These are phyloP conservation scores for Macroventuria anomochaeta DNA, from an alignment of 2,329 filamentous ascomycete genomes.

Conservation along the genomic window DNA sequence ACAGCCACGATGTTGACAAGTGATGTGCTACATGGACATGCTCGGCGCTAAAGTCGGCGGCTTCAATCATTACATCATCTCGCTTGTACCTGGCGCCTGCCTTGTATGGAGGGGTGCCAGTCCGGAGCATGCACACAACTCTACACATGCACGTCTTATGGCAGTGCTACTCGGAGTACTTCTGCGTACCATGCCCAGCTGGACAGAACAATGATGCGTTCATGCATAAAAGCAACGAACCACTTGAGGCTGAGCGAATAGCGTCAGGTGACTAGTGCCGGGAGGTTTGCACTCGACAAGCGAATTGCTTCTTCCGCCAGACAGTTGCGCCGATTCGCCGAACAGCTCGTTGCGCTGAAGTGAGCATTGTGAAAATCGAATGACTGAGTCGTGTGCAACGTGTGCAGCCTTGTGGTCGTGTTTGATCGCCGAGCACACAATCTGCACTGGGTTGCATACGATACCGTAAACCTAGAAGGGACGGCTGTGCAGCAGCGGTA, in stretches of 20 bases:
- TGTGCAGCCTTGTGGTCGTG: constrained; percentile 25
- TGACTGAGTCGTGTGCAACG: constrained; percentile 14
- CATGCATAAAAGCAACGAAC: constrained; percentile 27
- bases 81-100: constrained; percentile 6
- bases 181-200: constrained; percentile 20
- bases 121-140: constrained; percentile 13
- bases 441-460: constrained; percentile 19
- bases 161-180: constrained; percentile 17
- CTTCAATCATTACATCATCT: constrained; percentile 33
- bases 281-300: constrained; percentile 9
- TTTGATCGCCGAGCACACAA: constrained; percentile 33
- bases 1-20: constrained; percentile 20
- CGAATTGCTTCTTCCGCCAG: constrained; percentile 16
- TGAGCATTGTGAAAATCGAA: neutral
- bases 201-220: constrained; percentile 21
- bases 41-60: constrained; percentile 29
- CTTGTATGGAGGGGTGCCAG: constrained; percentile 1
- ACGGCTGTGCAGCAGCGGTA: constrained; percentile 20
- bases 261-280: constrained; percentile 12
- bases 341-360: constrained; percentile 4
- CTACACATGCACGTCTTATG: constrained; percentile 12
- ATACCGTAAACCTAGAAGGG: constrained; percentile 21
- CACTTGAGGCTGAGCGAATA: constrained; percentile 17
- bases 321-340: constrained; percentile 12
- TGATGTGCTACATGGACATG: constrained; percentile 31